A percentile compares a stretch with the other conserved stretches of the same genome.
Conservation (phyloP, 2,329 filamentous ascomycete species). For the Didymella exigua region DNA sequence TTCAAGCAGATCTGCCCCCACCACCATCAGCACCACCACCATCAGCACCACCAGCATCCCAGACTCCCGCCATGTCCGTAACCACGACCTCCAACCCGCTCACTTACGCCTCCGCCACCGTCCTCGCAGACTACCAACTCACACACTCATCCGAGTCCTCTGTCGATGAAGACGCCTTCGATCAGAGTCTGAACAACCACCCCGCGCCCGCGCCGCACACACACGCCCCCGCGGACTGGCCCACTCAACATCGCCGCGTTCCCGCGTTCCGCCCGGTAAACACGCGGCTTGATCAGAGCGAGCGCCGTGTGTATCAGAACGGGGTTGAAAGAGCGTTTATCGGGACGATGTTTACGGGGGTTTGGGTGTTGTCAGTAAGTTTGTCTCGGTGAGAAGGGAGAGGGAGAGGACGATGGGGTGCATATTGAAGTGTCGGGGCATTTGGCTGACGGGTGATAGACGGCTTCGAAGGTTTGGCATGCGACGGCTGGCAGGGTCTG, state of each 20-base stretch:
- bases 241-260: constrained; percentile 54
- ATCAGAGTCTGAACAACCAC: constrained; percentile 36
- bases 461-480: constrained; percentile 56
- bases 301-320: constrained; percentile 54
- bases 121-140: constrained; percentile 56
- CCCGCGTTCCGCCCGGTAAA: constrained; percentile 57
- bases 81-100: constrained; percentile 52
- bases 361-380: constrained; percentile 53
- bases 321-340: constrained; percentile 56
- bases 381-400: no score
- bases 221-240: constrained; percentile 50
- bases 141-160: constrained; percentile 50
- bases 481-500: constrained; percentile 57
- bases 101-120: constrained; percentile 44
- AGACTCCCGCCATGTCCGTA: constrained; percentile 48
- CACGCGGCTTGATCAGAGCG: constrained; percentile 48
- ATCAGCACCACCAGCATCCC: constrained; percentile 2
- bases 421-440: no score
- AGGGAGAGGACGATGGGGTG: no score
- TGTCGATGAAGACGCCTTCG: constrained; percentile 32
- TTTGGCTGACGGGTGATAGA: constrained; percentile 29
- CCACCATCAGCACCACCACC: constrained; percentile 15
- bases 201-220: constrained; percentile 37
- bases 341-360: constrained; percentile 57
- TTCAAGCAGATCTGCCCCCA: not conserved